phyloP scores from a whole-genome alignment of 495 filamentous ascomycete genomes.

The Monascus purpureus region DNA sequence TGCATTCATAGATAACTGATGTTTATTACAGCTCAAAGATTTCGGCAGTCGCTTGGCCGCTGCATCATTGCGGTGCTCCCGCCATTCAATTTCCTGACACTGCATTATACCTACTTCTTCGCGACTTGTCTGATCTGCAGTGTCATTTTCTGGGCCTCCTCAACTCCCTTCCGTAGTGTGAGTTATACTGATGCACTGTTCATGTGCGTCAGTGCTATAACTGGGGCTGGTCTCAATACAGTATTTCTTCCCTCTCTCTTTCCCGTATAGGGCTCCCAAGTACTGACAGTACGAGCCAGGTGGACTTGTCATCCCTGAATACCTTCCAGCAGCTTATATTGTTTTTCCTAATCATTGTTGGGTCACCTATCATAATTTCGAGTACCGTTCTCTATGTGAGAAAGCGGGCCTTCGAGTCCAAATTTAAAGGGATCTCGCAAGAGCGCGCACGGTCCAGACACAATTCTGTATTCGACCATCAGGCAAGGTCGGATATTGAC shows the following conservation, averaged over 20 bases:
- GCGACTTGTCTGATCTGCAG: slow-evolving; percentile 46
- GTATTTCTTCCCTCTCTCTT: slow-evolving; percentile 26
- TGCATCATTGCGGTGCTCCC: slow-evolving; percentile 19
- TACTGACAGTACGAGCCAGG: slow-evolving; percentile 12
- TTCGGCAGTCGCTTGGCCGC: slow-evolving; percentile 9
- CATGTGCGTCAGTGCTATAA: slow-evolving; percentile 66
- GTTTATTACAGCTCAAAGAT: slow-evolving; percentile 11
- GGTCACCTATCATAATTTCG: slow-evolving; percentile 40
- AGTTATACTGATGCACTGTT: slow-evolving; percentile 66
- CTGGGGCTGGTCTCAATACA: slow-evolving; percentile 61
- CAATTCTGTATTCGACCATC: slow-evolving; percentile 4
- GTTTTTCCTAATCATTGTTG: slow-evolving; percentile 58
- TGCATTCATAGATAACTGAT: too few relatives aligned
- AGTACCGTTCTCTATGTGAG: slow-evolving; percentile 38
- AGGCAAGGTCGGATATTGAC: slow-evolving; percentile 3
- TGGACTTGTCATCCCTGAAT: slow-evolving; percentile 56
- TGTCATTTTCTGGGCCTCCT: slow-evolving; percentile 59
- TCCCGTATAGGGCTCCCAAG: not conserved
- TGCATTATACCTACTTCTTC: slow-evolving; percentile 72
- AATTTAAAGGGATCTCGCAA: slow-evolving; percentile 45
- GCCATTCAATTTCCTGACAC: slow-evolving; percentile 59
- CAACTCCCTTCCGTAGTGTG: slow-evolving; percentile 46
- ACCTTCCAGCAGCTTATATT: slow-evolving; percentile 67
- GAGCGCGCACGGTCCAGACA: slow-evolving; percentile 14
- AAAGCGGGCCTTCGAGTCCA: slow-evolving; percentile 55